phyloP scores from a whole-genome alignment of 345 rosid species.

The Euclidium syriacum region DNA sequence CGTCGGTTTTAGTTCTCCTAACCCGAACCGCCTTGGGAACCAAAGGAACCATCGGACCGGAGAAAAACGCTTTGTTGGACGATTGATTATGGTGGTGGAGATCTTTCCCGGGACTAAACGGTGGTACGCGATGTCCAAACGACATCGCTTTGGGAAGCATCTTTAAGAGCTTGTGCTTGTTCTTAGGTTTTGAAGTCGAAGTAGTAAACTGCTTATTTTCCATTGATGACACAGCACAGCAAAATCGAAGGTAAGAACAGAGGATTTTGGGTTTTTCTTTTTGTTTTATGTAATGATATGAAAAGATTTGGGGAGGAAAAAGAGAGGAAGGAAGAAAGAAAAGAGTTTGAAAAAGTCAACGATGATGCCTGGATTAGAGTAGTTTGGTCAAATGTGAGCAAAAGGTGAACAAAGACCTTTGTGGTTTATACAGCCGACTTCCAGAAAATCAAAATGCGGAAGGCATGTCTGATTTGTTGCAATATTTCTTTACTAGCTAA shows the following conservation, averaged over 20 bases:
- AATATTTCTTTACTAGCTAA: neutral
- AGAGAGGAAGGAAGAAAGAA: slow-evolving; percentile 27
- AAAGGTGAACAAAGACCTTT: slow-evolving; percentile 1
- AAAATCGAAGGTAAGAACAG: slow-evolving; percentile 9
- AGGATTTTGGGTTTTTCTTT: neutral
- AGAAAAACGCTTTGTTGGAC: slow-evolving; percentile 30
- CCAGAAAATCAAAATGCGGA: slow-evolving; percentile 8
- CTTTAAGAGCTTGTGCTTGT: slow-evolving; percentile 46
- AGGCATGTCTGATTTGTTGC: slow-evolving; percentile 17
- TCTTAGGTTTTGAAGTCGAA: slow-evolving; percentile 30
- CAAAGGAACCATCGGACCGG: slow-evolving; percentile 55
- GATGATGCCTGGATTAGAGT: slow-evolving; percentile 21
- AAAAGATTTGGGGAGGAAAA: slow-evolving; percentile 6
- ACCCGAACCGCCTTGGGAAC: slow-evolving; percentile 57
- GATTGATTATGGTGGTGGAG: slow-evolving; percentile 25
- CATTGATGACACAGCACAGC: neutral
- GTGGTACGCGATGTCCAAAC: slow-evolving; percentile 33
- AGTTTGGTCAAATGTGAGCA: slow-evolving; percentile 29
- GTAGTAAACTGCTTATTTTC: slow-evolving; percentile 12
- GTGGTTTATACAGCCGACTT: slow-evolving; percentile 32
- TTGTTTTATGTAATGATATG: neutral
- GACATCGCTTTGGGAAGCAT: slow-evolving; percentile 58
- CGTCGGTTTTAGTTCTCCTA: slow-evolving; percentile 35
- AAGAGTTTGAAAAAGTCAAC: slow-evolving; percentile 28
- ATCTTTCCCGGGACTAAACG: slow-evolving; percentile 66